Percentiles rank a stretch among this genome's conserved stretches.
phyloP scores from a whole-genome alignment of 2,329 filamentous ascomycete genomes.

The Diaporthe amygdali region DNA sequence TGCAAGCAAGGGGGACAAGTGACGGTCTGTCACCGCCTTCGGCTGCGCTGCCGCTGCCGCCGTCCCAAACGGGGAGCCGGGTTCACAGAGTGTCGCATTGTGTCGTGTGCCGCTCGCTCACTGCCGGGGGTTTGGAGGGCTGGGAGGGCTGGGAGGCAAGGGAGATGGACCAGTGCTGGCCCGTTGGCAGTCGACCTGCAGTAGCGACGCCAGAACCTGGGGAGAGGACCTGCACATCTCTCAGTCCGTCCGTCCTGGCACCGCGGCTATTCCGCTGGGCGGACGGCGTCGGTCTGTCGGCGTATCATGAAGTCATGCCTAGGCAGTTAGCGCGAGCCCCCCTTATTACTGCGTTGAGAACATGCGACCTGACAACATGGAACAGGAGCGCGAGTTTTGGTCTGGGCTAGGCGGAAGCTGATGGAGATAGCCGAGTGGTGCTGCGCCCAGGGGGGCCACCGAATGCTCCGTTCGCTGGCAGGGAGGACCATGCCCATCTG shows the following conservation, averaged over 20 bases:
- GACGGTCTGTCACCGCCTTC: slow-evolving; percentile 15
- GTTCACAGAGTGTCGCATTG: neutral
- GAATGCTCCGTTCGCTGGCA: neutral
- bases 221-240: neutral
- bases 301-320: slow-evolving; percentile 12
- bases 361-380: neutral
- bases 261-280: neutral
- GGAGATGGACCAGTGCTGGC: neutral
- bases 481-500: neutral
- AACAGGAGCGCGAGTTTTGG: neutral
- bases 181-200: neutral
- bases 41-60: neutral
- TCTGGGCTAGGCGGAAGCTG: slow-evolving; percentile 8
- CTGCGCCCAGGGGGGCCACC: slow-evolving; percentile 1
- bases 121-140: neutral
- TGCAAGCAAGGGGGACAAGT: neutral
- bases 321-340: neutral
- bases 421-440: slow-evolving; percentile 14
- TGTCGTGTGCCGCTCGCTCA: neutral
- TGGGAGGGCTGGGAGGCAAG: neutral
- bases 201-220: neutral
- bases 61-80: neutral
- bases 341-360: slow-evolving; percentile 10
- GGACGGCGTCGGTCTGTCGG: neutral
- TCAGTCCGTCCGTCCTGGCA: neutral